Base-by-base conservation (phyloP, 768 basidiomycete species). In the Tylopilus felleus region DNA sequence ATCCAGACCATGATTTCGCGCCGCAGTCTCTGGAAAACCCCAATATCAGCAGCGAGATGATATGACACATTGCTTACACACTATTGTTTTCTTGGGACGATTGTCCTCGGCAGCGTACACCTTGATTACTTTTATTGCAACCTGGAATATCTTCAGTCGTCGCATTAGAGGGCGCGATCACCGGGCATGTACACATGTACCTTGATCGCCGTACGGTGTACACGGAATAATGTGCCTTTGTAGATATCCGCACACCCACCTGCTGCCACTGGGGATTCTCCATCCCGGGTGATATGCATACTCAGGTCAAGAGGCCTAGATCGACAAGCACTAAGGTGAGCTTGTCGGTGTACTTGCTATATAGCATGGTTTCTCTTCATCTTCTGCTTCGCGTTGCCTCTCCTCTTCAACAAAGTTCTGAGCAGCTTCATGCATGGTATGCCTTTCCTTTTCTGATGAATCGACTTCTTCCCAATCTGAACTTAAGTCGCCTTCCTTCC, bases 391-490 rank as follows among this genome's bases (percentile, higher is more conserved):
- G 31, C 13, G 9, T 9, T 14, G 31, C 31, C 13, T 33, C 31
- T 14, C 31, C 13, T 33, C 31, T 33, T 3, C 31, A 27, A 27
- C 25, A 27, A 27, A 27, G 25, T 27, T 27, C 13, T 33, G 31
- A 9, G 13, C 9, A 33, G 7, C 25, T 27, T 33, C 31, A 9
- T 9, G 31, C 3, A 33, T 33, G 31, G 9, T 33, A 33, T 9
- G 31, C 31, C 10, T 33, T 33, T 33, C 31, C 59, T 77, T 75
- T 49, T 75, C 75, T 12, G 65, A 47, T 57, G 71, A 75, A 45
- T 71, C 70, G 16, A 80, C 71, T 49, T 85, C 86, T 59, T 88
- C 88, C 84, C 84, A 88, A 53, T 86, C 86, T 28, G 76, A 69
- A 27, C 72, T 74, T 35, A 81, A 61, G 25, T 83, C 83, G 47